These are phyloP conservation scores for Ophiorrhiza pumila DNA, from an alignment of 257 asterid genomes.

Conservation along the genomic window DNA sequence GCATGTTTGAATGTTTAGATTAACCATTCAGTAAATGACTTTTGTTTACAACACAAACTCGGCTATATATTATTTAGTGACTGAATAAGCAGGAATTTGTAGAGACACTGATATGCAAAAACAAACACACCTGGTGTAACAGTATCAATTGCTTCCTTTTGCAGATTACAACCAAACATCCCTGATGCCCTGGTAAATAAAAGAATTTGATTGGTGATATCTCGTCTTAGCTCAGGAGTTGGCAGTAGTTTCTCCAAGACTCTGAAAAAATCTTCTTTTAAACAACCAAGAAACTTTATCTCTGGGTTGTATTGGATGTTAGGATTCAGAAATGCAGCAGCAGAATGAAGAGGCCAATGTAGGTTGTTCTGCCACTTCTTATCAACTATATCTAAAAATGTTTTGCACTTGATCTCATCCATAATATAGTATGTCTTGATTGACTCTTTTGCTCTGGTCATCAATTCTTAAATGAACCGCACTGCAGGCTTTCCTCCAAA, in stretches of 20 bases:
- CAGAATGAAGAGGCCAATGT: slow-evolving; percentile 89
- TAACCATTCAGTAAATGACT: background rate
- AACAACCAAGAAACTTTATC: slow-evolving; percentile 65
- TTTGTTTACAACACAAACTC: background rate
- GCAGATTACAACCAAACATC: slow-evolving; percentile 92
- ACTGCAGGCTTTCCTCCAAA: slow-evolving; percentile 74
- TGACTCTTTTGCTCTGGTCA: slow-evolving; percentile 90
- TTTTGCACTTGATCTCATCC: slow-evolving; percentile 91
- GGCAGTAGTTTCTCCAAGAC: slow-evolving; percentile 87
- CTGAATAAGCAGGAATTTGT: background rate
- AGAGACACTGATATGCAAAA: slow-evolving; percentile 9
- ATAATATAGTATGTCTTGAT: slow-evolving; percentile 84
- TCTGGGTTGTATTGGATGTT: slow-evolving; percentile 86
- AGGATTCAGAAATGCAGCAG: slow-evolving; percentile 94
- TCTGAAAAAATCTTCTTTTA: slow-evolving; percentile 75
- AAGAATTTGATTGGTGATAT: slow-evolving; percentile 73
- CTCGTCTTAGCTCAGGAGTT: slow-evolving; percentile 81
- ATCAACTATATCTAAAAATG: slow-evolving; percentile 79
- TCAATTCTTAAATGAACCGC: slow-evolving; percentile 75
- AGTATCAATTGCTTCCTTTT: slow-evolving; percentile 83
- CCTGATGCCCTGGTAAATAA: slow-evolving; percentile 70
- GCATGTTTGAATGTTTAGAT: background rate
- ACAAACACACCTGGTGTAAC: slow-evolving; percentile 68
- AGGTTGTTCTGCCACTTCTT: slow-evolving; percentile 84
- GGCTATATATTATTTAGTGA: background rate